phyloP scores from a whole-genome alignment of 2,329 filamentous ascomycete species.

The Trichoderma semiorbis region DNA sequence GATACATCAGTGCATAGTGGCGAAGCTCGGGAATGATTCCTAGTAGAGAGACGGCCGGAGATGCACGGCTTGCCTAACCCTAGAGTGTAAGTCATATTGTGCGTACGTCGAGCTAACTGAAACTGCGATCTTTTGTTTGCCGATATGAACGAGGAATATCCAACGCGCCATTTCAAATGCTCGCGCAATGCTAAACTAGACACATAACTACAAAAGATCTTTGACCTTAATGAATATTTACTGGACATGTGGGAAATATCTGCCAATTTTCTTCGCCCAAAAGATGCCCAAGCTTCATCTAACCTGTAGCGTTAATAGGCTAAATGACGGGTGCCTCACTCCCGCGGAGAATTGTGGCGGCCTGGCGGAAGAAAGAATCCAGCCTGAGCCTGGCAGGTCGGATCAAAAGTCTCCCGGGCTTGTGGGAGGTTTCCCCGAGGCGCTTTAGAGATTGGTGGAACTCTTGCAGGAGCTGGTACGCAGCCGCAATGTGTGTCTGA shows the following conservation, averaged over 20 bases:
- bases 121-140: background rate
- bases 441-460: constrained; percentile 38
- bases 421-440: constrained; percentile 31
- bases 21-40: background rate
- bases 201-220: background rate
- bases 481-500: constrained; percentile 31
- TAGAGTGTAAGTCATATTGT: background rate
- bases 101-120: too few species aligned
- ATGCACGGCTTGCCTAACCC: background rate
- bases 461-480: constrained; percentile 35
- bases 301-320: background rate
- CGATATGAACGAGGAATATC: background rate
- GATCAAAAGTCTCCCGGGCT: constrained; percentile 31
- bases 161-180: background rate
- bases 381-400: constrained; percentile 37
- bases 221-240: background rate
- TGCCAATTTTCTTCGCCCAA: background rate
- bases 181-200: background rate
- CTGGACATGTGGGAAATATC: background rate
- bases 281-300: background rate
- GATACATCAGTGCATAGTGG: background rate
- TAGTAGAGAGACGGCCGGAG: background rate
- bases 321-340: constrained; percentile 2
- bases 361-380: constrained; percentile 40
- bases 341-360: constrained; percentile 27